phyloP scores from a whole-genome alignment of 768 basidiomycete genomes.

The Tephrocybe sp. region DNA sequence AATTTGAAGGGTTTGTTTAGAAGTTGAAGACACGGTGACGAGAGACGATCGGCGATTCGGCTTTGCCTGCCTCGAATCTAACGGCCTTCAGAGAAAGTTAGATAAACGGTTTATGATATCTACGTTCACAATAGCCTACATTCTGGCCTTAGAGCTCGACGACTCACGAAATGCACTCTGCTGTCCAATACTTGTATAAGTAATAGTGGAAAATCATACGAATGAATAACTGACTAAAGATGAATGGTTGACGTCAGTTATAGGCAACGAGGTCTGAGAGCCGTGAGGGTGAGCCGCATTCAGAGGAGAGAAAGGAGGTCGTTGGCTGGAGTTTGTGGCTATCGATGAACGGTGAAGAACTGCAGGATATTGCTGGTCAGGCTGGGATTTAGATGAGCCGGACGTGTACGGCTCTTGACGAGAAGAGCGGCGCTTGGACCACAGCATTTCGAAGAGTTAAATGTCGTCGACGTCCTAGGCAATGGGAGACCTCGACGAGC shows the following conservation, averaged over 20 bases:
- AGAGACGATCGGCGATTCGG: conserved; percentile 12
- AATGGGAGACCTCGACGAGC: conserved; percentile 11
- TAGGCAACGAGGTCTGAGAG: conserved; percentile 13
- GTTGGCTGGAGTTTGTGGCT: conserved; percentile 12
- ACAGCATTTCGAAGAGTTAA: conserved; percentile 19
- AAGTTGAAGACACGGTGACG: neutral
- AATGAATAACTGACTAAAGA: conserved; percentile 7
- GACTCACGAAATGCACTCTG: conserved; percentile 9
- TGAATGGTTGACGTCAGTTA: conserved; percentile 10
- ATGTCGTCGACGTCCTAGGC: conserved; percentile 8
- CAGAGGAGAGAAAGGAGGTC: conserved; percentile 14
- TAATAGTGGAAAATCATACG: conserved; percentile 2
- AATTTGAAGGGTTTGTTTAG: conserved; percentile 6
- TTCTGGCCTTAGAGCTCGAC: neutral
- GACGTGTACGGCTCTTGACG: conserved; percentile 16
- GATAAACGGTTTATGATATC: neutral
- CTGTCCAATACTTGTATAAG: conserved; percentile 8
- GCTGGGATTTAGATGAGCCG: conserved; percentile 14
- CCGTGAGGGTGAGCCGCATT: conserved; percentile 13
- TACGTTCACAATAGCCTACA: conserved; percentile 5
- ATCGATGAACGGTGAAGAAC: conserved; percentile 16
- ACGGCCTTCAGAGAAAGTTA: conserved; percentile 11
- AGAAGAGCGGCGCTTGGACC: conserved; percentile 21
- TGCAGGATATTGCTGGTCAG: conserved; percentile 13
- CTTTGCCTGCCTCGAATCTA: conserved; percentile 10